phyloP scores from a whole-genome alignment of 2,329 filamentous ascomycete genomes.

The Tolypocladium inflatum region DNA sequence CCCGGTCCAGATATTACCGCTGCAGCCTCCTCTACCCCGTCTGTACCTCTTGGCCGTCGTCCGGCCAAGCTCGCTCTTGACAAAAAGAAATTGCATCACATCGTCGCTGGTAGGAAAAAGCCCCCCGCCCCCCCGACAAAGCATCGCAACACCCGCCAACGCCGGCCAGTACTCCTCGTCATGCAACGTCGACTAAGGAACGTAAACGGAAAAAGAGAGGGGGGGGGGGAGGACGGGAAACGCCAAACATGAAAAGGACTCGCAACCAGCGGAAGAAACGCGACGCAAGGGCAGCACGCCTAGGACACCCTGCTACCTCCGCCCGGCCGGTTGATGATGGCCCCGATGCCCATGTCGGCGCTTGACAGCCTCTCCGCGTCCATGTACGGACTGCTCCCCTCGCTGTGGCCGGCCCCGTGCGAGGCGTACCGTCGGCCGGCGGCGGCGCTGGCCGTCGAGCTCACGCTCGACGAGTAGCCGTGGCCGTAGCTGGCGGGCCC shows the following conservation, averaged over 20 bases:
- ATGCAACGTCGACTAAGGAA: background rate
- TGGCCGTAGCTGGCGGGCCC: conserved; percentile 17
- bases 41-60: background rate
- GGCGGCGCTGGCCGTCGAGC: conserved; percentile 31
- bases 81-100: background rate
- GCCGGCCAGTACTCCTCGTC: background rate
- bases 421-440: conserved; percentile 20
- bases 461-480: conserved; percentile 45
- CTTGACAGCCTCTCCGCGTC: conserved; percentile 39
- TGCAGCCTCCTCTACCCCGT: background rate
- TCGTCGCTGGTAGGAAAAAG: background rate
- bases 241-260: background rate
- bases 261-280: background rate
- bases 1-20: background rate
- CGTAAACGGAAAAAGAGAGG: background rate
- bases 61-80: background rate
- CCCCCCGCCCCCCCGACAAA: background rate
- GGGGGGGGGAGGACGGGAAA: background rate
- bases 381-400: conserved; percentile 38
- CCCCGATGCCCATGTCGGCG: conserved; percentile 52
- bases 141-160: background rate
- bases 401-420: conserved; percentile 16
- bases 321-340: conserved; percentile 44
- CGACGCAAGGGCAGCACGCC: background rate
- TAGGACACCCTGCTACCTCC: conserved; percentile 12